Evolutionary conservation across 2,329 filamentous ascomycete species (phyloP), one percentile per base, ranked within the genome.

Genomic region (Penicillium freii): DNA sequence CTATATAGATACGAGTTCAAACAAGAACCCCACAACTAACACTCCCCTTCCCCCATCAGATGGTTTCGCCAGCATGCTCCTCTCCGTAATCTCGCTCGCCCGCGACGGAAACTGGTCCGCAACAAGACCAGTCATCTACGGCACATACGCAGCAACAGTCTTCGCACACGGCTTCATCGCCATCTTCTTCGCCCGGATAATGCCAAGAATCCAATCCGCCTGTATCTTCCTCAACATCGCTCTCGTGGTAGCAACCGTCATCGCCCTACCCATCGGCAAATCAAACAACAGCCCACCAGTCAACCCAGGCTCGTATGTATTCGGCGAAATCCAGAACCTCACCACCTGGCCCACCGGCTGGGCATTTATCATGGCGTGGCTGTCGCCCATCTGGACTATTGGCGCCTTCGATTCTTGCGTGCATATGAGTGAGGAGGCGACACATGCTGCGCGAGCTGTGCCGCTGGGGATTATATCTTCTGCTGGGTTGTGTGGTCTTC

Each of bases 351-450:
- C 82, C 2, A 77, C 75, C 0, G 81, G 81, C 1, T 84, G 82
- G 80, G 74, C 82, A 0, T 87, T 86, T 62, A 84, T 87, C 74
- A 71, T 87, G 4, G 74, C 82, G 0, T 87, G 84, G 82, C 73
- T 87, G 15, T 79, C 77, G 25, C 84, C 84, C 0, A 86, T 87
- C 59, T 87, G 84, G 84, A 84, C 83, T 0, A 76, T 75, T 45
- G 75, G 75, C 0, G 79, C 76, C 1, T 85, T 85, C 58, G 83
- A 86, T 65, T 80, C 78, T 1, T 85, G 82, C 55, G 81, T 83
- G 10, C 81, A 85, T 64, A 84, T 87, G 77, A 81, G 79, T 40
- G 84, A 87, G 69, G 84, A 87, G 67, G 84, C 84, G 0, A 74
- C 80, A 39, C 84, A 87, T 70, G 84, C 84, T 2, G 80, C 82